Evolutionary conservation across 1,139 yeast species (phyloP), one percentile per base, ranked within the genome.

Genomic region (Kodamaea plutei): DNA sequence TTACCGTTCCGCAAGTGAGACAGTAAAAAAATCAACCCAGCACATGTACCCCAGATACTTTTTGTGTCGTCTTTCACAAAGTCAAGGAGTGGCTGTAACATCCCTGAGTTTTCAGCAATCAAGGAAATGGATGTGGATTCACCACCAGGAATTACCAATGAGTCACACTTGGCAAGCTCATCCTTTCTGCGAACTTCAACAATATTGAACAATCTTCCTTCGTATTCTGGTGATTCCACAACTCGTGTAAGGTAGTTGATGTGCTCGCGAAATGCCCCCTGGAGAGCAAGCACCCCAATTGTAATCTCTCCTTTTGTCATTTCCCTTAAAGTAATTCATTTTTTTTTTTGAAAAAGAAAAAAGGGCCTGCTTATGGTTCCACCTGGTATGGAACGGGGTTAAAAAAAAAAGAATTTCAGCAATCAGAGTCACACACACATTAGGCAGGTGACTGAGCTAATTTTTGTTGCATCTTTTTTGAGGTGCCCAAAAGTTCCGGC

Each of bases 11-110:
- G 51, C 19, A 83, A 69, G 34, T 73, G 66, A 35, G 69, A 65
- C 7, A 89, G 71, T 25, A 84, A 59, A 43, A 84, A 68, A 36
- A 84, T 84, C 43, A 84, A 61, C 2, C 94, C 95, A 4, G 94
- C 94, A 56, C 94, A 84, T 1, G 94, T 84, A 1, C 94, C 94
- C 94, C 94, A 84, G 17, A 78, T 69, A 1, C 85, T 78, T 43
- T 71, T 73, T 22, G 37, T 12, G 14, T 58, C 58, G 12, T 65
- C 58, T 30, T 68, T 69, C 19, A 79, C 75, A 49, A 69, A 78
- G 6, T 61, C 54, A 30, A 67, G 58, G 33, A 84, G 58, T 4
- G 83, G 82, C 20, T 67, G 66, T 11, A 80, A 56, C 45, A 84
- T 51, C 1, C 72, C 71, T 0, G 80, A 72, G 35, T 88, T 58